phyloP scores from a whole-genome alignment of 176 grass and related monocot species.

The Microstegium vimineum region DNA sequence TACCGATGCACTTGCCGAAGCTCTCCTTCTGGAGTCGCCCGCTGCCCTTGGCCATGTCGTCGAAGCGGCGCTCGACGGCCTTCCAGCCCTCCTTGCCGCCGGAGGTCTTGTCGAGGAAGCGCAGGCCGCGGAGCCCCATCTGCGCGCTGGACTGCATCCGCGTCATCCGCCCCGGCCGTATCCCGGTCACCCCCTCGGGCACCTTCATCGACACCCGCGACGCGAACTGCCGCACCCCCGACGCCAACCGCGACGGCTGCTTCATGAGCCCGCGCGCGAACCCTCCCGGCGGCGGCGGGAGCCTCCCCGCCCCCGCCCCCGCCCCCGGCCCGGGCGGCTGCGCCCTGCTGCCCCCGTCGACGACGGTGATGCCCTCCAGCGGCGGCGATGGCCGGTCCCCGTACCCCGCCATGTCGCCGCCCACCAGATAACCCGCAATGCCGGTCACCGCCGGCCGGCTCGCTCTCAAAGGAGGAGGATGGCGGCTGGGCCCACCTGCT shows the following conservation, averaged over 20 bases:
- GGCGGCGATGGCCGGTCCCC: slow-evolving; percentile 18
- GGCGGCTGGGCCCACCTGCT: not conserved
- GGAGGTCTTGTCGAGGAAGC: slow-evolving; percentile 82
- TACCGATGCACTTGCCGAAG: slow-evolving; percentile 96
- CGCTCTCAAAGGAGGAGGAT: not conserved
- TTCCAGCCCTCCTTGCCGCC: slow-evolving; percentile 78
- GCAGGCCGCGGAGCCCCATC: slow-evolving; percentile 56
- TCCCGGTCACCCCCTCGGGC: slow-evolving; percentile 40
- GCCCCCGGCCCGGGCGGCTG: too few relatives aligned
- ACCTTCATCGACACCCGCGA: slow-evolving; percentile 78
- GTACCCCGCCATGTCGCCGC: slow-evolving; percentile 26
- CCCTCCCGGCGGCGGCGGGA: slow-evolving; percentile 17
- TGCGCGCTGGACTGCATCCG: slow-evolving; percentile 71
- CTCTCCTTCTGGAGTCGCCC: slow-evolving; percentile 69
- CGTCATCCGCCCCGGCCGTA: slow-evolving; percentile 44
- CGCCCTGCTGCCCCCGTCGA: not conserved
- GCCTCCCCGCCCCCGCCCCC: not conserved
- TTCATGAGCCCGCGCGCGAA: slow-evolving; percentile 42
- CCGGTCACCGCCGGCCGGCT: not conserved
- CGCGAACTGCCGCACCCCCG: slow-evolving; percentile 56
- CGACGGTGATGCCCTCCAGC: slow-evolving; percentile 31
- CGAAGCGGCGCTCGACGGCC: slow-evolving; percentile 74
- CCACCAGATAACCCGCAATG: slow-evolving; percentile 17
- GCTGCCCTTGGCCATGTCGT: slow-evolving; percentile 47
- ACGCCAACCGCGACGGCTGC: slow-evolving; percentile 47